Conservation (phyloP, 257 asterid species). For the Solanum rostratum region DNA sequence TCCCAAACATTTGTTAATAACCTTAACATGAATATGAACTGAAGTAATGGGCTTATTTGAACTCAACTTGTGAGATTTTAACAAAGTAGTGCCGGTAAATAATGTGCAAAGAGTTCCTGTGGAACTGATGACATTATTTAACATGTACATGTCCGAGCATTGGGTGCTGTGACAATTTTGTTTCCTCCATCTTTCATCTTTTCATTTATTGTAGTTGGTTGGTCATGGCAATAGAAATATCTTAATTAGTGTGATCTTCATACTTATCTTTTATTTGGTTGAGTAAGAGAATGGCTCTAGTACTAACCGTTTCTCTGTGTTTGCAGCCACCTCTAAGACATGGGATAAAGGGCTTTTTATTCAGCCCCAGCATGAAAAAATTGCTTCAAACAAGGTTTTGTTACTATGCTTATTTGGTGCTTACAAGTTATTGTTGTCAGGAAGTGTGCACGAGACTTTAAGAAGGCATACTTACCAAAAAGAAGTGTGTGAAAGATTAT, state of each 20-base stretch:
- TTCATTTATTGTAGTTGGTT: neutral
- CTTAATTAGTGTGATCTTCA: neutral
- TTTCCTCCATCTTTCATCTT: neutral
- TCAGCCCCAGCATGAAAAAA: slow-evolving; percentile 48
- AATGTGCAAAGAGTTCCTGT: neutral
- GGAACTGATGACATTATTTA: neutral
- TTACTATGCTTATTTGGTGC: slow-evolving; percentile 1
- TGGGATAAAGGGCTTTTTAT: slow-evolving; percentile 76
- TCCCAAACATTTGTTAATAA: neutral
- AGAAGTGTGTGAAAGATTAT: neutral
- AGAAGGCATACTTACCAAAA: neutral
- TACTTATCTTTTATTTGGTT: neutral
- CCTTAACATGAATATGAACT: neutral
- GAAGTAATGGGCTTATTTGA: neutral
- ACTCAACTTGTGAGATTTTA: neutral
- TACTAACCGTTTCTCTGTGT: neutral
- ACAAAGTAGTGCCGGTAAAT: neutral
- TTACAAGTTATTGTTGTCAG: neutral
- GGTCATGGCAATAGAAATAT: neutral
- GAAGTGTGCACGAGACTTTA: neutral
- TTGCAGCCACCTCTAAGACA: slow-evolving; percentile 71
- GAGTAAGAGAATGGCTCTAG: neutral
- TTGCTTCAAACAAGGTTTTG: slow-evolving; percentile 50
- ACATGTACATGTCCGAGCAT: neutral
- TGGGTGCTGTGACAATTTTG: neutral